Percentiles rank a stretch among this genome's conserved stretches.
Evolutionary conservation across 129 eudicot genomes (phyloP).

Genomic region (Smallanthus sonchifolius): DNA sequence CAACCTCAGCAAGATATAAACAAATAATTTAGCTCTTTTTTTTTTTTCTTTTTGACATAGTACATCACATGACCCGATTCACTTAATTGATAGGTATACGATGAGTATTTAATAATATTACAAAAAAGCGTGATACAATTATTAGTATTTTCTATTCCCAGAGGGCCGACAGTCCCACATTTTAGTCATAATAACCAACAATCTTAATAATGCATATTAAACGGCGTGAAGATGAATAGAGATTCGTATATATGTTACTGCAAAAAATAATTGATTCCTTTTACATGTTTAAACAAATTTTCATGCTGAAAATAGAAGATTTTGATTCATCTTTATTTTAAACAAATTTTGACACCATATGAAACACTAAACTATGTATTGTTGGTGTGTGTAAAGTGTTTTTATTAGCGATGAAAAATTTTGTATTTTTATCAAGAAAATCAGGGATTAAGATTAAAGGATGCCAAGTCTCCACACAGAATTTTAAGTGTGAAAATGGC

Average conservation of each 20-base stretch:
- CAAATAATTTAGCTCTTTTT: background rate
- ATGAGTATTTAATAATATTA: background rate
- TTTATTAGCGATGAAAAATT: no score
- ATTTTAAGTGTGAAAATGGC: no score
- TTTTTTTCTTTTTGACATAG: background rate
- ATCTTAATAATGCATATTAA: slow-evolving; percentile 4
- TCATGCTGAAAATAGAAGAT: background rate
- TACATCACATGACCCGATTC: slow-evolving; percentile 5
- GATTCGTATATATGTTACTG: background rate
- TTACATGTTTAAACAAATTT: background rate
- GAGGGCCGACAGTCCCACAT: slow-evolving; percentile 7
- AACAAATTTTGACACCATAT: background rate
- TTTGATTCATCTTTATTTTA: background rate
- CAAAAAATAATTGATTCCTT: background rate
- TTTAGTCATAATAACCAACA: slow-evolving; percentile 1
- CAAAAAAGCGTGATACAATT: slow-evolving; percentile 5
- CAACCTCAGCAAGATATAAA: background rate
- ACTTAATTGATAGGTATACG: background rate
- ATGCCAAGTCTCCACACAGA: no score
- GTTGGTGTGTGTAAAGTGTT: background rate
- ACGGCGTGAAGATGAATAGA: slow-evolving; percentile 8
- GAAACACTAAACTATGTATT: background rate
- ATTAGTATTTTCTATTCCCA: background rate
- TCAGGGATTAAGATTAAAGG: no score
- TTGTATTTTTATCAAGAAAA: no score